Conservation (phyloP, 768 basidiomycete species). For the Leccinum pellstonianum region DNA sequence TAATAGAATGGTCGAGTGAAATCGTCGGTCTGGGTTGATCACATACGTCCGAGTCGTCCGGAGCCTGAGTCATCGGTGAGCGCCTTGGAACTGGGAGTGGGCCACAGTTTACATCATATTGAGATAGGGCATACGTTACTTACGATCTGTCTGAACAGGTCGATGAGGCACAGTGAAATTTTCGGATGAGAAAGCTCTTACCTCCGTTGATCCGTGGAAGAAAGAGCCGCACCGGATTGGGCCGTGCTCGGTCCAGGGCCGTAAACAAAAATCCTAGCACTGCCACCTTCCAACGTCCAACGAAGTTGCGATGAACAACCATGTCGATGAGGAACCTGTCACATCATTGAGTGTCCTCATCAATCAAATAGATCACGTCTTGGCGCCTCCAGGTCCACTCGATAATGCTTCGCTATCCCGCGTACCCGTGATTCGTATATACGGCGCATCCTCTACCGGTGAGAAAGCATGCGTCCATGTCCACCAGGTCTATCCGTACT, state of each 20-base stretch:
- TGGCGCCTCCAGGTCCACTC: constrained; percentile 57
- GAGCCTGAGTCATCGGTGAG: neutral
- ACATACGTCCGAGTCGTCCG: neutral
- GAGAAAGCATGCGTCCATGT: constrained; percentile 84
- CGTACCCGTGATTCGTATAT: constrained; percentile 84
- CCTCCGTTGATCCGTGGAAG: neutral
- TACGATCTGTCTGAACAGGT: neutral
- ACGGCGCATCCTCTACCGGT: constrained; percentile 75
- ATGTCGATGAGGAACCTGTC: constrained; percentile 13
- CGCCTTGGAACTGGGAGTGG: neutral
- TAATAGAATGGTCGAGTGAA: neutral
- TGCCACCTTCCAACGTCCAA: neutral
- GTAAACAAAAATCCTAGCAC: neutral
- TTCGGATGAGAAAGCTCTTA: neutral
- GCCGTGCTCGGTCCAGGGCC: too few relatives aligned
- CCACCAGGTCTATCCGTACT: constrained; percentile 93
- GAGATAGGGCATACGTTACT: neutral
- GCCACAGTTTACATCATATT: neutral
- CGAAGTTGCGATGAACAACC: neutral
- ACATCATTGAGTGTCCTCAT: constrained; percentile 42
- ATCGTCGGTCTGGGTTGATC: neutral
- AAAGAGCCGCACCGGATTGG: neutral
- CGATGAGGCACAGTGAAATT: neutral
- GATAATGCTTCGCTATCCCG: constrained; percentile 61
- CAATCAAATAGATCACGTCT: constrained; percentile 62